Evolutionary conservation across 2,329 filamentous ascomycete species (phyloP).

Genomic region (Simplicillium sp.): DNA sequence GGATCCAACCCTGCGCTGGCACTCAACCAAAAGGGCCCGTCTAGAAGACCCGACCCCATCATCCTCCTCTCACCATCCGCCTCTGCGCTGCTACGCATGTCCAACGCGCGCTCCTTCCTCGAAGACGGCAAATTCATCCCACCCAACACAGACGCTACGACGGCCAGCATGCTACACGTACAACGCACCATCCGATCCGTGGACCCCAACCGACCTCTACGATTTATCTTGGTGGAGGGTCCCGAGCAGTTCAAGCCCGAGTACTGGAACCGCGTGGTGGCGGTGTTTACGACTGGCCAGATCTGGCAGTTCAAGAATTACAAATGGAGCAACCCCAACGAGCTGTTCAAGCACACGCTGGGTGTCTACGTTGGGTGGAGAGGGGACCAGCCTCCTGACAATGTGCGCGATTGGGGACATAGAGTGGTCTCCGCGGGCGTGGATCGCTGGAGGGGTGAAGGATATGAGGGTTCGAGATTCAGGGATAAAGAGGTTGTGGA

Average conservation of each 20-base stretch:
- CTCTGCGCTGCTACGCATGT: slow-evolving; percentile 87
- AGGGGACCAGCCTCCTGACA: slow-evolving; percentile 69
- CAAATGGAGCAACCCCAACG: slow-evolving; percentile 83
- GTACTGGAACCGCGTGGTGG: slow-evolving; percentile 92
- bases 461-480: slow-evolving; percentile 54
- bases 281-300: slow-evolving; percentile 95
- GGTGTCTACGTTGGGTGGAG: slow-evolving; percentile 90
- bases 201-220: slow-evolving; percentile 62
- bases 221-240: slow-evolving; percentile 92
- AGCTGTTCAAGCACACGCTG: slow-evolving; percentile 80
- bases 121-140: slow-evolving; percentile 74
- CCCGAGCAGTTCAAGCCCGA: slow-evolving; percentile 95
- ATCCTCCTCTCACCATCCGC: slow-evolving; percentile 95
- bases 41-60: slow-evolving; percentile 65
- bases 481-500: slow-evolving; percentile 90
- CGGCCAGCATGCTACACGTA: slow-evolving; percentile 77
- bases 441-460: slow-evolving; percentile 67
- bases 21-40: slow-evolving; percentile 42
- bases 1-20: slow-evolving; percentile 36
- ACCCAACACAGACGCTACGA: slow-evolving; percentile 57
- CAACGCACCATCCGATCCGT: slow-evolving; percentile 65
- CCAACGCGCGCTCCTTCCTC: slow-evolving; percentile 92
- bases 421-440: slow-evolving; percentile 70
- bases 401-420: slow-evolving; percentile 76
- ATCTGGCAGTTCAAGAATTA: slow-evolving; percentile 98